These are phyloP conservation scores for Tanacetum coccineum DNA, from an alignment of 129 eudicot genomes.

Conservation along the genomic window DNA sequence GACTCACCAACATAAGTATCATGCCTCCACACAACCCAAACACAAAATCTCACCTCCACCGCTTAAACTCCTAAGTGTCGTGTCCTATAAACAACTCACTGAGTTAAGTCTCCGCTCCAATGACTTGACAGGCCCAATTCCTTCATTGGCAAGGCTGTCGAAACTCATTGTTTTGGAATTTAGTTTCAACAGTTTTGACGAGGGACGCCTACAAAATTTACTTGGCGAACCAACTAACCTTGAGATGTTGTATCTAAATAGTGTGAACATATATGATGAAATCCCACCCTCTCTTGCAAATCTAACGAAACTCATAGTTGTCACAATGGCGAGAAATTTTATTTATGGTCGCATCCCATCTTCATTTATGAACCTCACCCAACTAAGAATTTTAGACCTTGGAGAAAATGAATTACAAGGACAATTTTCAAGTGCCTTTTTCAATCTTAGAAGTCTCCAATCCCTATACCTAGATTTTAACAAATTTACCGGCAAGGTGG, in stretches of 20 bases:
- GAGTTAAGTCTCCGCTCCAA: background rate
- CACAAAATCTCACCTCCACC: too few species aligned
- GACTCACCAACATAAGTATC: too few species aligned
- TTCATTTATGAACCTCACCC: constrained; percentile 24
- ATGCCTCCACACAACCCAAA: too few species aligned
- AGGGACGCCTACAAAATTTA: background rate
- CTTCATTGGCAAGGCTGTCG: constrained; percentile 20
- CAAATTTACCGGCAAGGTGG: constrained; percentile 25
- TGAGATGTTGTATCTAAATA: background rate
- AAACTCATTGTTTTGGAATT: background rate
- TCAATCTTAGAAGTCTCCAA: constrained; percentile 18
- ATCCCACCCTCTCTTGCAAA: constrained; percentile 25
- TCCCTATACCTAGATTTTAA: background rate
- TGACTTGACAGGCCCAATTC: constrained; percentile 2
- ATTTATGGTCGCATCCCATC: constrained; percentile 13
- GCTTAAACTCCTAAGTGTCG: too few species aligned
- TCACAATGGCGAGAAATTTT: background rate
- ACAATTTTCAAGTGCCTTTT: constrained; percentile 17
- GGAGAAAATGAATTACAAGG: background rate
- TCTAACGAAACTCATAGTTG: constrained; percentile 1
- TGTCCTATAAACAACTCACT: too few species aligned
- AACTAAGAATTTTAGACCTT: background rate
- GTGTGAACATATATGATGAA: constrained; percentile 14
- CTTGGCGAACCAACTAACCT: constrained; percentile 12
- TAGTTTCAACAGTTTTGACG: background rate